Base-by-base conservation (phyloP, 345 rosid genomes). In the Diplotaxis tenuifolia region DNA sequence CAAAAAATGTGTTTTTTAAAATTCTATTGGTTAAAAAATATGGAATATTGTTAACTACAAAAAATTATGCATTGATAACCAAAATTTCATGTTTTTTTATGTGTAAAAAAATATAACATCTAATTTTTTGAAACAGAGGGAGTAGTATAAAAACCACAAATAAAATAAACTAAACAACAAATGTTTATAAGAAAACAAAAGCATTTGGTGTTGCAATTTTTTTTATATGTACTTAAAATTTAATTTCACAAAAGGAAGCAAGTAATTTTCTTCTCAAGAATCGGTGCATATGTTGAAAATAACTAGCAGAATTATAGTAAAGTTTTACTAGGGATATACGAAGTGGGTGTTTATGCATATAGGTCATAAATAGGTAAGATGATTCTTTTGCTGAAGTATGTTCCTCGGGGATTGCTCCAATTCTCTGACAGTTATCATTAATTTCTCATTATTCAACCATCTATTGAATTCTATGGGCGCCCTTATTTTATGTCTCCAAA, bases 401-500 rank as follows among this genome's bases (percentile, higher is more conserved):
- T 47, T 47, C 53, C 53, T 47, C 53, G 21, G 20, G 53, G 21
- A 47, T 47, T 47, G 53, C 53, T 47, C 53, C 53, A 47, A 47
- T 47, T 47, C 53, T 47, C 53, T 47, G 53, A 16, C 53, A 47
- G 20, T 3, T 47, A 47, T 47, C 53, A 47, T 47, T 47, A 47
- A 47, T 47, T 15, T 47, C 52, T 1, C 52, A 15, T 45, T 45
- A 45, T 45, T 45, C 9, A 64, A 36, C 62, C 23, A 28, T 75
- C 62, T 68, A 21, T 54, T 62, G 6, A 38, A 21, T 42, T 59
- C 23, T 50, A 71, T 77, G 80, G 80, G 80, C 76, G 66, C 72
- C 80, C 34, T 71, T 28, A 67, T 65, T 57, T 36, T 7, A 9
- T 65, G 75, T 63, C 75, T 47, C 50, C n/a, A 40, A 61, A 21